phyloP scores from a whole-genome alignment of 768 basidiomycete genomes.

The Tylopilus rubrobrunneus region DNA sequence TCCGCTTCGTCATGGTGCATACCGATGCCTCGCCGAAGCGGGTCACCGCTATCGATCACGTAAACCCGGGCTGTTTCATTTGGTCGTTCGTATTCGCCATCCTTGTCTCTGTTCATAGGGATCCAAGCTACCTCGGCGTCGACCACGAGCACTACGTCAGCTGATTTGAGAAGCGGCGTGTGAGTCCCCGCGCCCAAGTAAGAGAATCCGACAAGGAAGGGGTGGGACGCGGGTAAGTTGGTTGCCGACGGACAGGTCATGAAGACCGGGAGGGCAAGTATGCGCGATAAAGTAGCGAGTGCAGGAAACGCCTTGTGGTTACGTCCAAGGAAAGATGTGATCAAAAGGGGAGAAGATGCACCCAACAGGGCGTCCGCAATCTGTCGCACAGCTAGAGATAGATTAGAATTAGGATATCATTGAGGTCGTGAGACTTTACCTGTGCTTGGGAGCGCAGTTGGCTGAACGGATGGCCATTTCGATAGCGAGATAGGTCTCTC shows the following conservation, averaged over 20 bases:
- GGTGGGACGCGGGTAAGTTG: constrained; percentile 55
- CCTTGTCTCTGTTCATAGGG: constrained; percentile 39
- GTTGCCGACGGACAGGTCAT: constrained; percentile 47
- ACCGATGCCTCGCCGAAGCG: constrained; percentile 47
- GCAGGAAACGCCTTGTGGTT: constrained; percentile 43
- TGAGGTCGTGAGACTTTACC: constrained; percentile 24
- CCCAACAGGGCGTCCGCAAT: constrained; percentile 48
- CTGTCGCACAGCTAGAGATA: constrained; percentile 25
- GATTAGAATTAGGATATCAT: not conserved
- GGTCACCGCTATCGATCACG: constrained; percentile 42
- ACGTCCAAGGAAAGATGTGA: constrained; percentile 52
- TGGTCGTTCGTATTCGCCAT: constrained; percentile 34
- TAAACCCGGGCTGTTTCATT: constrained; percentile 29
- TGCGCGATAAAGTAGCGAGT: constrained; percentile 45
- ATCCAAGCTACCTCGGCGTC: constrained; percentile 68
- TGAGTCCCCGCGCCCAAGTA: constrained; percentile 45
- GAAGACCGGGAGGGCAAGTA: constrained; percentile 54
- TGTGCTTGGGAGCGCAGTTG: constrained; percentile 41
- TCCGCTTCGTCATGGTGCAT: constrained; percentile 54
- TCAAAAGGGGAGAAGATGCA: constrained; percentile 56
- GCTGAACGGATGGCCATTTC: constrained; percentile 55
- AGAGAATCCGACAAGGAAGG: constrained; percentile 49
- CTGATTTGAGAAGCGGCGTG: constrained; percentile 43
- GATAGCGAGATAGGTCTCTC: constrained; percentile 23
- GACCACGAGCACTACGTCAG: constrained; percentile 63